Percentiles rank a stretch among this genome's conserved stretches.
These are phyloP conservation scores for Jamesozyma gamospora DNA, from an alignment of 805 yeast genomes.

Conservation along the genomic window DNA sequence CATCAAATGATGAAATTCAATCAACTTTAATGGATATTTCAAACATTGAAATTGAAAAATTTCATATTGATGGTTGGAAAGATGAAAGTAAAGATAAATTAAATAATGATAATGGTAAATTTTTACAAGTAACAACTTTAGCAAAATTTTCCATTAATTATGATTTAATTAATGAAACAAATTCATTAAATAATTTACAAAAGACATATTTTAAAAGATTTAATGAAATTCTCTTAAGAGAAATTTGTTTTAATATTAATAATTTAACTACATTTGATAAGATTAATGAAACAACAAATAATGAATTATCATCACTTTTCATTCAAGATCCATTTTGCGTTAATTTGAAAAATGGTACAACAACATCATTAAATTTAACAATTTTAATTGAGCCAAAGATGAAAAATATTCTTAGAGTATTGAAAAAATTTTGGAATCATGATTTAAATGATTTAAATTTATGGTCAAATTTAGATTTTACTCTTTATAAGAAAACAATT, in stretches of 20 bases:
- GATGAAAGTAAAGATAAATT: constrained; percentile 8
- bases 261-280: constrained; percentile 21
- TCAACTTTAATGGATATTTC: constrained; percentile 13
- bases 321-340: constrained; percentile 19
- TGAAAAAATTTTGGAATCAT: constrained; percentile 23
- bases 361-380: constrained; percentile 16
- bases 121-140: constrained; percentile 11
- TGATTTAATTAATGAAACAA: constrained; percentile 8
- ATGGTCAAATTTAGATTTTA: constrained; percentile 18
- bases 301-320: constrained; percentile 11
- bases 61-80: constrained; percentile 26
- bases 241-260: constrained; percentile 19
- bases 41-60: constrained; percentile 11
- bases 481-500: constrained; percentile 10
- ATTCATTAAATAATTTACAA: constrained; percentile 6
- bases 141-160: constrained; percentile 13
- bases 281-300: constrained; percentile 4
- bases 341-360: constrained; percentile 13
- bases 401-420: constrained; percentile 15
- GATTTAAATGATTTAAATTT: constrained; percentile 19
- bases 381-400: constrained; percentile 21
- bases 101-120: constrained; percentile 17
- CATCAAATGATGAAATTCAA: constrained; percentile 13
- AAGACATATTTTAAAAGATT: constrained; percentile 8
- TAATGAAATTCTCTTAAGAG: constrained; percentile 13